Evolutionary conservation across 2,329 filamentous ascomycete species (phyloP), one percentile per base, ranked within the genome.

Genomic region (Pleurostoma richardsiae): DNA sequence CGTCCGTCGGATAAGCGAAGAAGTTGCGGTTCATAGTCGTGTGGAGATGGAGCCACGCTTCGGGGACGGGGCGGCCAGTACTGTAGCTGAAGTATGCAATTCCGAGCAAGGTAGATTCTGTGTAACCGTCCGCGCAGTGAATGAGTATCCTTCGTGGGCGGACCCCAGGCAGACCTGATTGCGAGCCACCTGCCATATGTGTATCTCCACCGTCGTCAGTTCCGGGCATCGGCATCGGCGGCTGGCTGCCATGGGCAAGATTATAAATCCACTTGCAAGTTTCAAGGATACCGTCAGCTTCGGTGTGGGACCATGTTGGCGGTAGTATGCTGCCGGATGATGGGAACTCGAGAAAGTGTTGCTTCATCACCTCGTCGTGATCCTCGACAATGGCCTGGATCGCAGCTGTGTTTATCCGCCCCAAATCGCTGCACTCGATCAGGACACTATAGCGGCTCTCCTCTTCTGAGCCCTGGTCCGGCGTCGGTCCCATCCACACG

Each of bases 101-200:
- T 2, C 82, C 90, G 19, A 99, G 76, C 65, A 99, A 77, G 2
- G 90, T 90, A 1, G 88, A 92, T 66, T 99, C 94, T 0, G 94
- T 99, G 59, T 99, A 99, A 19, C 94, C 94, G 64, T 99, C 94
- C 3, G 86, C 85, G 64, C 94, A 97, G 66, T 97, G 92, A 39
- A 99, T 88, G 30, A 97, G 78, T 31, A 97, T 82, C 60, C 83
- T 90, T 52, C 82, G 74, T 46, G 82, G 73, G 31, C 68, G 66
- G 29, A 28, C 45, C 33, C 44, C 57, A 44, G 49, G 47, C 39
- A 39, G 11, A 10, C 42, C 39, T 10, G 30, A 29, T 2, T 27
- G 48, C 27, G 42, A 27, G n/a, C 59, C 53, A 45, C 56, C 43
- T 2, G 63, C 58, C 74, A 85, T 80, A 41, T 70, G 68, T 45